A percentile compares a stretch with the other conserved stretches of the same genome.
phyloP scores from a whole-genome alignment of 768 basidiomycete genomes.

The Auricularia auricula-judae region DNA sequence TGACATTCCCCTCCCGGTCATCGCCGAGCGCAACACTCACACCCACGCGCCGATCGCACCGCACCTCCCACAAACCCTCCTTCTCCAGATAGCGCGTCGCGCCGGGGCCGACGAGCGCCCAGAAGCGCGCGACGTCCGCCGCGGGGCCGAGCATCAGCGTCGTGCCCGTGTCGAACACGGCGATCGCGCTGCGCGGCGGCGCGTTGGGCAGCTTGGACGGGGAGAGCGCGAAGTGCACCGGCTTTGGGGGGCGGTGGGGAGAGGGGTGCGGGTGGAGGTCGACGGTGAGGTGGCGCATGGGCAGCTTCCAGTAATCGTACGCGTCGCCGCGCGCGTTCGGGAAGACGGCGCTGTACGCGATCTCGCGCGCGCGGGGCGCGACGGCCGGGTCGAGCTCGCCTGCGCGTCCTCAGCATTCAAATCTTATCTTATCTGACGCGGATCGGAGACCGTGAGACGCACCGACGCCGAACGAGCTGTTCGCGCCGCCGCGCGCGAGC shows the following conservation, averaged over 20 bases:
- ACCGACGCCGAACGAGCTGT: conserved; percentile 33
- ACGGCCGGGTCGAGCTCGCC: conserved; percentile 11
- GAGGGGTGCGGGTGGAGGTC: conserved; percentile 13
- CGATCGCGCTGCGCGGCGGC: conserved; percentile 27
- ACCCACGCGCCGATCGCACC: conserved; percentile 36
- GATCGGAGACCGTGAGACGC: conserved; percentile 23
- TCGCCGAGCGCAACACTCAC: conserved; percentile 36
- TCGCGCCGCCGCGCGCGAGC: conserved; percentile 31
- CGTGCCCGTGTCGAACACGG: conserved; percentile 54
- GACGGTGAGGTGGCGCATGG: conserved; percentile 34
- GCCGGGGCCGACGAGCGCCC: conserved; percentile 30
- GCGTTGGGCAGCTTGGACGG: conserved; percentile 33
- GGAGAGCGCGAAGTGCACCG: conserved; percentile 27
- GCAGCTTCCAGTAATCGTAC: conserved; percentile 52
- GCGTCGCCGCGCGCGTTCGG: conserved; percentile 13
- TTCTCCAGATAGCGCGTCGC: conserved; percentile 22
- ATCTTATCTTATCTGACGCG: too few relatives aligned
- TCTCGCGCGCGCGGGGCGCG: conserved; percentile 19
- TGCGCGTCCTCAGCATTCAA: background rate
- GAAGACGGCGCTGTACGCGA: conserved; percentile 4
- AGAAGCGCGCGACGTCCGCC: conserved; percentile 42
- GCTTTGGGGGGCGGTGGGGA: conserved; percentile 18
- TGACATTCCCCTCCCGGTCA: conserved; percentile 10
- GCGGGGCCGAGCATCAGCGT: conserved; percentile 45
- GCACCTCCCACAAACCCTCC: conserved; percentile 35